A percentile compares a stretch with the other conserved stretches of the same genome.
Conservation (phyloP, 2,329 filamentous ascomycete species). For the Juglanconis oblonga region DNA sequence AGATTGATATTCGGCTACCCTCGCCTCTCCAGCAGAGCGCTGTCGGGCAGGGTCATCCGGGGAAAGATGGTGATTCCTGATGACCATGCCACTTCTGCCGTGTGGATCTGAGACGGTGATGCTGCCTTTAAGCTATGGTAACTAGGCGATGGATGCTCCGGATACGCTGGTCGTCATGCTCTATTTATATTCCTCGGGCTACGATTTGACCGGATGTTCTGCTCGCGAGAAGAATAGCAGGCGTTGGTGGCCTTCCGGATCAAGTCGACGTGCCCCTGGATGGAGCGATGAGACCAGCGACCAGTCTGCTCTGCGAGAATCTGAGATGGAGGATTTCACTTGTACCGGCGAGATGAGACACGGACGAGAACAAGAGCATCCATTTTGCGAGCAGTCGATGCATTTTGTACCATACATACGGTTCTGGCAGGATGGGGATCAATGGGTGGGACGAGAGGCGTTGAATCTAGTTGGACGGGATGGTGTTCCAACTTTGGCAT, state of each 20-base stretch:
- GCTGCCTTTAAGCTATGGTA: not conserved
- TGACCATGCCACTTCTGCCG: not conserved
- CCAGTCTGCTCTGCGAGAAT: not conserved
- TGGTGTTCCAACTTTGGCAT: not conserved
- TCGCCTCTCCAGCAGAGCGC: conserved; percentile 41
- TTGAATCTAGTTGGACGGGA: conserved; percentile 1
- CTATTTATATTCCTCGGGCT: not conserved
- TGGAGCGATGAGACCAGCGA: not conserved
- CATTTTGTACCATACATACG: conserved; percentile 17
- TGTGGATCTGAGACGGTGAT: not conserved
- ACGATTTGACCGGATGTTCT: not conserved
- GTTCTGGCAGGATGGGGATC: conserved; percentile 1
- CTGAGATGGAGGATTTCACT: not conserved
- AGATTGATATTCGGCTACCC: conserved; percentile 57
- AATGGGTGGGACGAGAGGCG: conserved; percentile 4
- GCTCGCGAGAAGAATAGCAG: not conserved
- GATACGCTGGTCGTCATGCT: not conserved
- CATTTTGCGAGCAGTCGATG: conserved; percentile 11
- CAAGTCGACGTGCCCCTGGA: too few relatives aligned
- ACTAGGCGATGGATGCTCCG: not conserved
- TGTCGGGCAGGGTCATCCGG: conserved; percentile 32
- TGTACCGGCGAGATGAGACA: not conserved
- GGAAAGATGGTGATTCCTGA: conserved; percentile 40
- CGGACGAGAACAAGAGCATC: not conserved
- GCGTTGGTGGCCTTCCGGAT: not conserved